phyloP scores from a whole-genome alignment of 768 basidiomycete genomes.

The Artomyces pyxidatus region DNA sequence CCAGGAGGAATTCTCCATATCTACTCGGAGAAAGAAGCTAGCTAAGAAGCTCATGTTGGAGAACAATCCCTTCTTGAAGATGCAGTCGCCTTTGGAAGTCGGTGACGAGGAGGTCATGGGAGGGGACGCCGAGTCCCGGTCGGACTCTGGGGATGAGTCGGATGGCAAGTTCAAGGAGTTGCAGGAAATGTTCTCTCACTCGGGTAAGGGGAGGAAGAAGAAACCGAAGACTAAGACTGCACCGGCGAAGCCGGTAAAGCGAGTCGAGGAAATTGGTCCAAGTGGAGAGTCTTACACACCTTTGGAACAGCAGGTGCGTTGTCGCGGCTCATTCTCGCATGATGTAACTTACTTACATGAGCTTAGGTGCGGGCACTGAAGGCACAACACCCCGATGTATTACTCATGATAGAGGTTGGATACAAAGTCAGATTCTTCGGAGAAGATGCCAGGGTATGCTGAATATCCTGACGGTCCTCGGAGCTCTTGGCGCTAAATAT shows the following conservation, averaged over 20 bases:
- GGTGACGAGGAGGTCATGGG: not conserved
- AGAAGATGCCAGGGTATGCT: constrained; percentile 66
- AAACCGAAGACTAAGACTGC: constrained; percentile 18
- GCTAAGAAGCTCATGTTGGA: constrained; percentile 9
- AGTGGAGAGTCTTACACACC: constrained; percentile 69
- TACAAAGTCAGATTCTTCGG: constrained; percentile 82
- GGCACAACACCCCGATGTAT: constrained; percentile 50
- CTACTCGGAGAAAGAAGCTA: constrained; percentile 9
- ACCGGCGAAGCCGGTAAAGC: constrained; percentile 24
- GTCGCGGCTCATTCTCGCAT: not conserved
- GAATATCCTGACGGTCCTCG: not conserved
- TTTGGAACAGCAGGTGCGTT: constrained; percentile 57
- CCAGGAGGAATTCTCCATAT: not conserved
- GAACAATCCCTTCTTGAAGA: not conserved
- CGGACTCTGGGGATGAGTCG: constrained; percentile 31
- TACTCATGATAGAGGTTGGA: constrained; percentile 77
- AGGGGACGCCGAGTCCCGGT: constrained; percentile 8
- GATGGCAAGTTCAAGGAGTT: constrained; percentile 41
- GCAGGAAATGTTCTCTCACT: constrained; percentile 33
- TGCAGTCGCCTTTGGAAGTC: not conserved
- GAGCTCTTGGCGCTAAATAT: too few relatives aligned
- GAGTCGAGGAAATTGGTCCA: constrained; percentile 46
- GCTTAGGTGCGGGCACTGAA: constrained; percentile 52
- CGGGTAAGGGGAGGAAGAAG: constrained; percentile 31
- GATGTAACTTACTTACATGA: not conserved